Percentiles rank a stretch among this genome's conserved stretches.
These are phyloP conservation scores for Arxiozyma slooffiae DNA, from an alignment of 1,139 yeast species.

Conservation along the genomic window DNA sequence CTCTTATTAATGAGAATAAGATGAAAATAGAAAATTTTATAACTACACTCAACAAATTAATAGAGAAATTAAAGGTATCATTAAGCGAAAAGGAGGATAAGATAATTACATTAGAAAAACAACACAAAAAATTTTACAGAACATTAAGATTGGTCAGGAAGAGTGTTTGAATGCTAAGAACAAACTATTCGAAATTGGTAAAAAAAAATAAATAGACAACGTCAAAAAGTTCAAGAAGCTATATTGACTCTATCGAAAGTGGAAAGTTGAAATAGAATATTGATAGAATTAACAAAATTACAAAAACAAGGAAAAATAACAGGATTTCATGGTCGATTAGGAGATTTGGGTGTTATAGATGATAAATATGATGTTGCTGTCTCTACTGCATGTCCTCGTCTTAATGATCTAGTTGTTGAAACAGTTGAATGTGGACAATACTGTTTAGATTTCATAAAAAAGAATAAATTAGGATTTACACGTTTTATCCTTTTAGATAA, in stretches of 20 bases:
- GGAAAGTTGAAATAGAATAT: slow-evolving; percentile 65
- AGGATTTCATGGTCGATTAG: slow-evolving; percentile 85
- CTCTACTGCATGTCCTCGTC: slow-evolving; percentile 87
- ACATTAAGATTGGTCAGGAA: slow-evolving; percentile 47
- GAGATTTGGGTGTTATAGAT: slow-evolving; percentile 83
- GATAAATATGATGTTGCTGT: slow-evolving; percentile 84
- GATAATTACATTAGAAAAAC: slow-evolving; percentile 36
- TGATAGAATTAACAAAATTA: slow-evolving; percentile 57
- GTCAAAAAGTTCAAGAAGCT: slow-evolving; percentile 63
- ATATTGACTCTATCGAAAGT: slow-evolving; percentile 44
- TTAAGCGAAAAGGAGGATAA: slow-evolving; percentile 47
- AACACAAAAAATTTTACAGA: slow-evolving; percentile 41
- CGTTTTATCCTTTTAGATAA: slow-evolving; percentile 75
- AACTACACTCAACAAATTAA: slow-evolving; percentile 38
- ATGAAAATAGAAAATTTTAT: slow-evolving; percentile 36
- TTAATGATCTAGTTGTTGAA: slow-evolving; percentile 90
- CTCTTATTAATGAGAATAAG: slow-evolving; percentile 41
- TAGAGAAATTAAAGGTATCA: slow-evolving; percentile 41
- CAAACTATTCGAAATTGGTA: slow-evolving; percentile 44
- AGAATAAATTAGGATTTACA: slow-evolving; percentile 81
- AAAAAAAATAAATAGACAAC: slow-evolving; percentile 41
- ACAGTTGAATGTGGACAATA: slow-evolving; percentile 88
- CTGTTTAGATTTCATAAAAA: slow-evolving; percentile 79
- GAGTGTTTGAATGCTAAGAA: slow-evolving; percentile 45
- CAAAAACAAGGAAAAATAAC: slow-evolving; percentile 73